Evolutionary conservation across 192 early-diverging fungal species (phyloP).

Genomic region (Backusella parvicylindrica): DNA sequence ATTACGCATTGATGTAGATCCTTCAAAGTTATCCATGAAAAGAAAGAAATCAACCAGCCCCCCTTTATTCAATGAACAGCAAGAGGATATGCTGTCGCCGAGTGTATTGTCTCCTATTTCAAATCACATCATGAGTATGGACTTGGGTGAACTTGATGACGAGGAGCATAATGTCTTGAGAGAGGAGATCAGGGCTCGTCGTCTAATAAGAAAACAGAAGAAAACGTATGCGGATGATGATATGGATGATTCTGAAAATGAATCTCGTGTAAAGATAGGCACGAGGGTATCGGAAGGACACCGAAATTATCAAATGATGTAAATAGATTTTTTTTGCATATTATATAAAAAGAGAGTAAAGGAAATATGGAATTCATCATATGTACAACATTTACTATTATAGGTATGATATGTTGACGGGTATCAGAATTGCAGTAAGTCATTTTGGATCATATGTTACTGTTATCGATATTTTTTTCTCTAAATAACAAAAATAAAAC

Average conservation of each 20-base stretch:
- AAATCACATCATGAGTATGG: conserved; percentile 27
- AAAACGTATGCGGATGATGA: conserved; percentile 8
- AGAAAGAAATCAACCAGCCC: neutral
- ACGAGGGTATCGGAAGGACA: conserved; percentile 15
- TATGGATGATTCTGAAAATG: conserved; percentile 28
- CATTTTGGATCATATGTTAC: neutral
- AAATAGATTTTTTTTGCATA: neutral
- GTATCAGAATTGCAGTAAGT: conserved; percentile 22
- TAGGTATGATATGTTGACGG: conserved; percentile 21
- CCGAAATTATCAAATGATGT: conserved; percentile 15
- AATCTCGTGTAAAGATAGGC: conserved; percentile 53
- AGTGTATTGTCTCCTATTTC: neutral
- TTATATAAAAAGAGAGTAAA: neutral
- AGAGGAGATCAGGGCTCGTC: conserved; percentile 6
- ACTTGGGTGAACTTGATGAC: conserved; percentile 1
- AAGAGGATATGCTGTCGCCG: neutral
- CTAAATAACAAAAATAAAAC: neutral
- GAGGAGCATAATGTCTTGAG: conserved; percentile 4
- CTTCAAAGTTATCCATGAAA: neutral
- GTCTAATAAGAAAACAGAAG: neutral
- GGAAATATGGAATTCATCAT: neutral
- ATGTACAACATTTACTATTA: conserved; percentile 30
- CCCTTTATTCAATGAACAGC: neutral
- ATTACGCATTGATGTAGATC: neutral
- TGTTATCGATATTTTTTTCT: neutral